Evolutionary conservation across 345 rosid species (phyloP).

Genomic region (Acer yangbiense): DNA sequence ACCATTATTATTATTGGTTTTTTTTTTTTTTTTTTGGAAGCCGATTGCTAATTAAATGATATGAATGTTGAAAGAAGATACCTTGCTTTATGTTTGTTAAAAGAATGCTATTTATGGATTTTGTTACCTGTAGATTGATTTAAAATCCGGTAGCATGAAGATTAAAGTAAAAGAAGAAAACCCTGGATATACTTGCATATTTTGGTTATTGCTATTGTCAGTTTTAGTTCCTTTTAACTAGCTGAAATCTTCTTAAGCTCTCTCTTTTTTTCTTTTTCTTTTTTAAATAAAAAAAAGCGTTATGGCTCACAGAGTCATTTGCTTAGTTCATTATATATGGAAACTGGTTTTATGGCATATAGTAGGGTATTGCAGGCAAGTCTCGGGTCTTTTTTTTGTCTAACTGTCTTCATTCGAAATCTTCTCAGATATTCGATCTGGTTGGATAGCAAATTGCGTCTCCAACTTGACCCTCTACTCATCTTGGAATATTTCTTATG

Average conservation of each 20-base stretch:
- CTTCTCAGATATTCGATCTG: conserved; percentile 88
- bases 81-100: not conserved
- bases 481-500: conserved; percentile 89
- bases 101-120: not conserved
- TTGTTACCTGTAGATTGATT: not conserved
- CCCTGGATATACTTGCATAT: not conserved
- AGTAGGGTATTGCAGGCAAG: not conserved
- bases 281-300: no score
- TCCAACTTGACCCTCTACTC: conserved; percentile 81
- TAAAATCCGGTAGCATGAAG: not conserved
- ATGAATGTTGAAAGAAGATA: not conserved
- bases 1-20: not conserved
- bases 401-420: conserved; percentile 9
- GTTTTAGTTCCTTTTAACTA: not conserved
- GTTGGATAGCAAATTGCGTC: conserved; percentile 97
- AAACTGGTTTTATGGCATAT: not conserved
- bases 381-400: conserved; percentile 2
- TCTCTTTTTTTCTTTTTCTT: not conserved
- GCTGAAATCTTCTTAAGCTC: not conserved
- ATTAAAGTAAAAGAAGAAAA: not conserved
- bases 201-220: not conserved
- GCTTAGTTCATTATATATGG: not conserved
- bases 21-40: not conserved
- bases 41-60: not conserved
- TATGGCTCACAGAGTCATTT: not conserved